phyloP scores from a whole-genome alignment of 2,329 filamentous ascomycete genomes.

The Penicillium sclerotigenum region DNA sequence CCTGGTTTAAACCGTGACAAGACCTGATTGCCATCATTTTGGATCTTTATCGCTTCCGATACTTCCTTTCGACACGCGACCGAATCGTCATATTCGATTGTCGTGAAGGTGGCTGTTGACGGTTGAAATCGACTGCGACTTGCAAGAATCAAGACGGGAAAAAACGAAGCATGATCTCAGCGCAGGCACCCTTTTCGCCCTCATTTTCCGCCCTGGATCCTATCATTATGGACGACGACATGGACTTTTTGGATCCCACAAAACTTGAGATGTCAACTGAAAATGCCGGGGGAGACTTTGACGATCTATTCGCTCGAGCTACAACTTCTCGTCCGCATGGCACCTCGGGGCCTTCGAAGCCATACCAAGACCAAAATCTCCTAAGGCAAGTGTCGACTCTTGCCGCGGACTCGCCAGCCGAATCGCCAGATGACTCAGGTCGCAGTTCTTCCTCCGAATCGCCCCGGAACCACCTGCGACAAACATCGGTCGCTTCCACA shows the following conservation, averaged over 20 bases:
- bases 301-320: conserved; percentile 40
- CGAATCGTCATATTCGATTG: neutral
- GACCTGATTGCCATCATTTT: neutral
- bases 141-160: conserved; percentile 1
- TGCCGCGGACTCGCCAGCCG: conserved; percentile 42
- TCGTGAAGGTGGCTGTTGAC: conserved; percentile 10
- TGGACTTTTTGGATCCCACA: conserved; percentile 43
- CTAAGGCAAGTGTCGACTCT: conserved; percentile 35
- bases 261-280: conserved; percentile 37
- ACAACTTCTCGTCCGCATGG: conserved; percentile 31
- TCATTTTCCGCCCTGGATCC: conserved; percentile 40
- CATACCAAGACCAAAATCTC: conserved; percentile 33
- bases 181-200: conserved; percentile 36
- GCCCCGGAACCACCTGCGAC: conserved; percentile 40
- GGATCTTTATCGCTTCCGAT: neutral
- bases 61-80: neutral
- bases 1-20: conserved; percentile 15
- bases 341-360: conserved; percentile 28
- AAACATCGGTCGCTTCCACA: conserved; percentile 41
- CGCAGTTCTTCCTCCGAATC: conserved; percentile 45
- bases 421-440: conserved; percentile 45
- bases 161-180: conserved; percentile 36
- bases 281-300: conserved; percentile 41
- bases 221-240: conserved; percentile 44
- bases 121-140: conserved; percentile 11